Conservation (phyloP, 2,329 filamentous ascomycete species). For the Cryphonectria naterciae region DNA sequence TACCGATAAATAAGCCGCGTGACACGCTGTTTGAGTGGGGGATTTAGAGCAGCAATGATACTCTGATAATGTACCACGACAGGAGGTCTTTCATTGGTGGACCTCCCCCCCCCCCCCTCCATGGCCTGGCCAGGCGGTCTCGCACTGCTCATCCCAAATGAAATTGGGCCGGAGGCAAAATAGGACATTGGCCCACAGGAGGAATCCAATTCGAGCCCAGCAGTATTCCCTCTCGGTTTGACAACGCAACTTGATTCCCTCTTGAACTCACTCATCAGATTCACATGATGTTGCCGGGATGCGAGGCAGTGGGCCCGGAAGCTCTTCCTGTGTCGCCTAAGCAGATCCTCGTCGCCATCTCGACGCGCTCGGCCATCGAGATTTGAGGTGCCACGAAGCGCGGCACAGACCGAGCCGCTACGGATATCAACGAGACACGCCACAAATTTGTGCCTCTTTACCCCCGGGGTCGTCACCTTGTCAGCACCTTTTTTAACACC, state of each 20-base stretch:
- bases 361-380: too few relatives aligned
- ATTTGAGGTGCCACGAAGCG: neutral
- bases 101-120: neutral
- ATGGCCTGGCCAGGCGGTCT: neutral
- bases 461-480: neutral
- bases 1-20: neutral
- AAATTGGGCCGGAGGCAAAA: neutral
- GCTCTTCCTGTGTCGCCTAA: neutral
- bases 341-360: neutral
- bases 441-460: neutral
- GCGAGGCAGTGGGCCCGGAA: conserved; percentile 10
- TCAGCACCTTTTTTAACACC: neutral
- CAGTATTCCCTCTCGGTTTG: neutral
- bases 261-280: conserved; percentile 2
- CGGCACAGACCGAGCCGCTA: conserved; percentile 12
- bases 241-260: neutral
- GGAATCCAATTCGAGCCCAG: neutral
- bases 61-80: neutral
- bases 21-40: neutral
- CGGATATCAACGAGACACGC: neutral
- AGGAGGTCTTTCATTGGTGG: neutral
- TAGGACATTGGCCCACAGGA: neutral
- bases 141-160: neutral
- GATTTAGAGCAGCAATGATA: neutral
- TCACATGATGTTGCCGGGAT: conserved; percentile 15